These are phyloP conservation scores for Medicago truncatula DNA, from an alignment of 306 rosid genomes.

Conservation along the genomic window DNA sequence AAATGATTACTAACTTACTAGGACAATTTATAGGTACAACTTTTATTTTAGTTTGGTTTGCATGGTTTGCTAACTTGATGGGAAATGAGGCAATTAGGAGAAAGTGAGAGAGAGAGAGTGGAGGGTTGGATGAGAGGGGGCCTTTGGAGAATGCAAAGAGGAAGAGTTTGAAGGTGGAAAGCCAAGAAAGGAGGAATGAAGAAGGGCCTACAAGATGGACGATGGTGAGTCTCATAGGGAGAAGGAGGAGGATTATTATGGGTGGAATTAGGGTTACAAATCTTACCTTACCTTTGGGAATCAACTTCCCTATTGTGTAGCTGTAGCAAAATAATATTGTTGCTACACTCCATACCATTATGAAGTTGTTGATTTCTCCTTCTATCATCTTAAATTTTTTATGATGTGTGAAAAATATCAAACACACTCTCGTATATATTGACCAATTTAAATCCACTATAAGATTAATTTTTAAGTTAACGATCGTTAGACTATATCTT, in stretches of 20 bases:
- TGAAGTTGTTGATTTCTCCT: slow-evolving; percentile 40
- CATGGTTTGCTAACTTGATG: slow-evolving; percentile 18
- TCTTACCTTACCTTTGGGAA: slow-evolving; percentile 21
- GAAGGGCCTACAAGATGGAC: slow-evolving; percentile 34
- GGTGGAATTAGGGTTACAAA: slow-evolving; percentile 31
- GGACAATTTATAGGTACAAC: not conserved
- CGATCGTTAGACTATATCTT: no score
- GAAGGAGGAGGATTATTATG: slow-evolving; percentile 36
- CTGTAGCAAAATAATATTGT: slow-evolving; percentile 39
- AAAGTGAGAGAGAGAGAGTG: slow-evolving; percentile 37
- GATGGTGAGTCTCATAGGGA: slow-evolving; percentile 39
- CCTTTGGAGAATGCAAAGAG: slow-evolving; percentile 46
- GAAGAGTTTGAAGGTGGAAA: slow-evolving; percentile 48
- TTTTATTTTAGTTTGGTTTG: not conserved
- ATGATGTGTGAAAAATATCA: not conserved
- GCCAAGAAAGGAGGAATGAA: slow-evolving; percentile 41
- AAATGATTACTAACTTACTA: not conserved
- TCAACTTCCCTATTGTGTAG: slow-evolving; percentile 26
- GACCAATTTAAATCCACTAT: no score
- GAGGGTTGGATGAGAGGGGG: slow-evolving; percentile 34
- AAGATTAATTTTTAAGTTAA: no score
- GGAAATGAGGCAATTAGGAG: slow-evolving; percentile 36
- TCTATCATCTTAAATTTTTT: slow-evolving; percentile 17
- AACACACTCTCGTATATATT: not conserved
- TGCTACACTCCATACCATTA: slow-evolving; percentile 39